Conservation (phyloP, 1,284 basidiomycete species). For the Irpex sp. region DNA sequence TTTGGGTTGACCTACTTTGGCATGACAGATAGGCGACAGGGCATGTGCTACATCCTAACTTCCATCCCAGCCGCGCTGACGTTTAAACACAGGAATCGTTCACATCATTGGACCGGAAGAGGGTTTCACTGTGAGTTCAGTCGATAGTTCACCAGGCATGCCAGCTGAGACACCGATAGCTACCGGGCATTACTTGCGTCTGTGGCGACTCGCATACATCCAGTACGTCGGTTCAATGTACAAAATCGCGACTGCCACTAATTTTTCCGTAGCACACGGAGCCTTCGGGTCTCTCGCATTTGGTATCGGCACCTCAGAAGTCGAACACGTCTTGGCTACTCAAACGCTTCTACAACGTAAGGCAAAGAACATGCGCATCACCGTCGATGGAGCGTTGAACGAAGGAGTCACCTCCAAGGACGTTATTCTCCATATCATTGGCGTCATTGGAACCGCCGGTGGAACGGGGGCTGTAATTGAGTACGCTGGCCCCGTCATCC, state of each 20-base stretch:
- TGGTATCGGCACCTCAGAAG: conserved; percentile 95
- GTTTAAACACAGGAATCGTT: conserved; percentile 69
- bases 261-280: conserved; percentile 68
- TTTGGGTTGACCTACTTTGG: conserved; percentile 96
- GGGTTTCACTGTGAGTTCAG: conserved; percentile 79
- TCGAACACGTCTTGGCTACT: conserved; percentile 95
- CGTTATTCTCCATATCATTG: conserved; percentile 93
- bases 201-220: conserved; percentile 96
- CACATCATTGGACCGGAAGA: conserved; percentile 97
- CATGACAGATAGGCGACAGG: conserved; percentile 87
- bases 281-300: conserved; percentile 96
- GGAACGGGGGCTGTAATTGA: conserved; percentile 94
- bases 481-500: conserved; percentile 90
- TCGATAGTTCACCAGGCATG: neutral
- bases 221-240: conserved; percentile 43
- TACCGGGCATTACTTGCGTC: conserved; percentile 93
- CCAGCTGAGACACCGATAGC: conserved; percentile 36
- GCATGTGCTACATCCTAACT: conserved; percentile 32
- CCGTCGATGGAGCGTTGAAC: conserved; percentile 80
- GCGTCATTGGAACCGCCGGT: conserved; percentile 90
- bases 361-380: conserved; percentile 94
- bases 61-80: too few relatives aligned
- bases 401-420: conserved; percentile 95
- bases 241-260: neutral
- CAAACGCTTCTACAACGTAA: conserved; percentile 92